Evolutionary conservation across 345 rosid species (phyloP), one percentile per base, ranked within the genome.

Genomic region (Eucalyptus sp.): DNA sequence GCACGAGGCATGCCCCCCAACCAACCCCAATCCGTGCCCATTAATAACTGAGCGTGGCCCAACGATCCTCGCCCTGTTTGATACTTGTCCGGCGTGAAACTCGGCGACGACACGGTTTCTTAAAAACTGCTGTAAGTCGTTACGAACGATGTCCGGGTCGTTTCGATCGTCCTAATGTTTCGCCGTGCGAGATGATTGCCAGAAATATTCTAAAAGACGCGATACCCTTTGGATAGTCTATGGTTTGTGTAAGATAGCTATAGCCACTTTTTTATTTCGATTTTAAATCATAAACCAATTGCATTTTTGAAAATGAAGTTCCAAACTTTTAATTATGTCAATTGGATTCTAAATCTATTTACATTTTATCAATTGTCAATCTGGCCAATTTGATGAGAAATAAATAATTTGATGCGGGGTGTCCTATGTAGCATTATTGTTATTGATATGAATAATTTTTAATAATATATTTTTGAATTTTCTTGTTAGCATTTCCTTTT

Each of bases 311-410:
- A 25, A 56, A 22, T 2, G 8, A 0, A 22, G 27, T 4, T 20
- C 4, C 24, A 0, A 22, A 20, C 0, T 22, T 56, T 56, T 22
- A 22, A 22, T 56, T 22, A 56, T 56, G 3, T 24, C 0, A 9
- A 56, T 56, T 56, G 10, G 10, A 0, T 56, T 24, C 0, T 4
- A 9, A 56, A 20, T 3, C 2, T 2, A 20, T 22, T 56, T 56
- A 9, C 1, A 1, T 4, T 56, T 56, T 56, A 0, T 56, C 3
- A 56, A 56, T 56, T 5, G 0, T 54, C 1, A 0, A 22, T 54
- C 0, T 2, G 1, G 1, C 1, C 2, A 54, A 22, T 54, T 54
- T 44, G 8, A 44, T 0, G 0, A 2, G 8, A 44, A 44, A 44
- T 44, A 7, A 44, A 44, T 44, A 44, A 44, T 44, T 7, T 44